Base-by-base conservation (phyloP, 2,329 filamentous ascomycete species). In the Aspergillus intermedius region DNA sequence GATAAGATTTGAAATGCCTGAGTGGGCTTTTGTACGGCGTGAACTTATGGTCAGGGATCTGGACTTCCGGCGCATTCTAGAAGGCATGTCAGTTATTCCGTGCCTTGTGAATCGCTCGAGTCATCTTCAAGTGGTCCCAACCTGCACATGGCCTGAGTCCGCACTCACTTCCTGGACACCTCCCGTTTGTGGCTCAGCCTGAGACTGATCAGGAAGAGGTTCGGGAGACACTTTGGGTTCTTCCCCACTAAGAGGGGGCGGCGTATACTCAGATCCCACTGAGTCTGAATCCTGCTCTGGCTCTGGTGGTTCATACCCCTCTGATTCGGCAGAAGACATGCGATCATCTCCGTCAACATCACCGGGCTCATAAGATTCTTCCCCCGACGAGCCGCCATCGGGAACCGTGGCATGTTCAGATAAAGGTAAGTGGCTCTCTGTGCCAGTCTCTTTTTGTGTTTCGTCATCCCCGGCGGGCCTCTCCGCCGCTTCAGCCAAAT, bases 21-120 rank as follows among this genome's bases (percentile, higher is more conserved):
- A 98, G 76, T 28, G 90, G 87, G 63, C 89, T 95, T 63, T 87
- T 78, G 70, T 98, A 98, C 2, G 89, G 83, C 30, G 75, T 75
- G 70, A 78, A 70, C 56, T 66, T 67, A 46, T 52, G 55, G 21
- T 55, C 49, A 10, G 56, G 50, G 15, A 51, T 45, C 28, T 52
- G 49, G 42, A 57, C 34, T 23, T 48, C 52, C 44, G 51, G 39
- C 49, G 59, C 40, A 47, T 59, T 60, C 67, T 70, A 55, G 32
- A 39, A 8, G 43, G 40, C 37, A 40, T 42, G 56, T 70, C 56
- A 70, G 67, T 59, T 49, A 30, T 45, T 50, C 39, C 12, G n/a
- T 45, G 41, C 43, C 41, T 50, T 48, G 52, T 51, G 44, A 35
- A 49, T 41, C 35, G 42, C 42, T 54, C 47, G 50, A 54, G 49